Base-by-base conservation (phyloP, 1,139 yeast species). In the Lodderomyces pseudojiufengensis region DNA sequence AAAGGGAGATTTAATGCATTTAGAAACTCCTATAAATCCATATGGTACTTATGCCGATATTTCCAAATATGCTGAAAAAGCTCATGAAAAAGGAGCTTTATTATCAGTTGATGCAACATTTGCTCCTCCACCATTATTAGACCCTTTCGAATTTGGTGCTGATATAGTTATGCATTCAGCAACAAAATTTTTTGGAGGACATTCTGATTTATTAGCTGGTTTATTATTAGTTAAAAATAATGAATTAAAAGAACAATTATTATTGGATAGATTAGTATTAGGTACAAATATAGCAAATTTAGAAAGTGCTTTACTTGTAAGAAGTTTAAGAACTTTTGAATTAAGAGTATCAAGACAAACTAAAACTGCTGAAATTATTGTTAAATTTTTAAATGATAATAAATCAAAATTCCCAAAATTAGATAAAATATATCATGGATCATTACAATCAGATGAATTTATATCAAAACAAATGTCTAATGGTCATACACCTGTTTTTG, bases 121-220 rank as follows among this genome's bases (percentile, higher is more conserved):
- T 57, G 97, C 95, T 3, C 97, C 97, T 16, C 95, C 95, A 11
- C 96, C 96, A 6, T 63, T 88, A 38, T 88, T 80, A 52, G 75
- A 84, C 46, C 92, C 95, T 5, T 87, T 86, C 61, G 66, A 71
- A 27, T 81, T 73, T 48, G 95, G 92, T 30, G 95, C 83, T 23
- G 96, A 88, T 56, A 59, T 85, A 50, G 77, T 88, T 11, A 65
- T 90, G 78, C 96, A 88, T 59, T 85, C 95, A 1, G 95, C 90
- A 1, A 86, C 96, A 3, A 88, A 88, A 56, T 90, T 80, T 59
- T 81, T 87, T 54, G 96, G 95, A 25, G 97, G 97, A 14, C 96
- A 88, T 57, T 84, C 95, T n/a, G 97, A 90, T 57, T 62, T 87
- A 36, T 66, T 90, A 32, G 90, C 95, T 3, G 97, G 97, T 14